phyloP scores from a whole-genome alignment of 2,329 filamentous ascomycete species.

The Fusarium virguliforme region DNA sequence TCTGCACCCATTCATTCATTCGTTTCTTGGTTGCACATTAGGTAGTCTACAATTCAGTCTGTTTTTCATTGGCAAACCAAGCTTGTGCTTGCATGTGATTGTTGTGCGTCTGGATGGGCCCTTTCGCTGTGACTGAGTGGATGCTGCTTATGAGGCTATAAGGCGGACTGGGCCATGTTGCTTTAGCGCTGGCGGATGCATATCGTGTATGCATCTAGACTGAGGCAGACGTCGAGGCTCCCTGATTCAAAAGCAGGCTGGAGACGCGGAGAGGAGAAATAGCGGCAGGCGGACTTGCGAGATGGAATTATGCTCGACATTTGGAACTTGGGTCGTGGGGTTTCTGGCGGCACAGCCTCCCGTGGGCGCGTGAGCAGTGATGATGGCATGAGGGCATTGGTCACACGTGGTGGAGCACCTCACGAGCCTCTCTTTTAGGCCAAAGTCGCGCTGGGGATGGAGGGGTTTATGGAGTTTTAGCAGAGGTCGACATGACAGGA shows the following conservation, averaged over 20 bases:
- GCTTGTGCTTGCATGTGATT: not conserved
- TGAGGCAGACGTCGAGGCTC: constrained; percentile 21
- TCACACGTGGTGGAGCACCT: constrained; percentile 36
- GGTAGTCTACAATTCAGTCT: constrained; percentile 50
- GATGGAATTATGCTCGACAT: constrained; percentile 9
- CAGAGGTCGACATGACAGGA: constrained; percentile 11
- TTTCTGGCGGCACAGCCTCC: constrained; percentile 29
- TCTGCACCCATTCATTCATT: constrained; percentile 35
- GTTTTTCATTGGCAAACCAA: constrained; percentile 32
- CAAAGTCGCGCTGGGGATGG: not conserved
- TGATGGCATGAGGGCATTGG: constrained; percentile 28
- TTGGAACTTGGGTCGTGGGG: constrained; percentile 1
- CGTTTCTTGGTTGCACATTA: constrained; percentile 45
- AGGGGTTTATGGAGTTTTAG: constrained; percentile 18
- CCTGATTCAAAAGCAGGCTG: not conserved
- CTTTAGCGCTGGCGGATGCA: constrained; percentile 7
- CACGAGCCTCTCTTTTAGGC: constrained; percentile 26
- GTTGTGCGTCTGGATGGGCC: constrained; percentile 5
- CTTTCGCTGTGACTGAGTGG: not conserved
- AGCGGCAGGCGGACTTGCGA: constrained; percentile 2
- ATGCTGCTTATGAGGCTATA: not conserved
- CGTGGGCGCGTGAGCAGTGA: constrained; percentile 30
- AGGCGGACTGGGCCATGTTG: not conserved
- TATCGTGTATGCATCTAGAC: constrained; percentile 1
- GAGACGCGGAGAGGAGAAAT: not conserved